phyloP scores from a whole-genome alignment of 2,329 filamentous ascomycete genomes.

The Zymoseptoria ardabiliae region DNA sequence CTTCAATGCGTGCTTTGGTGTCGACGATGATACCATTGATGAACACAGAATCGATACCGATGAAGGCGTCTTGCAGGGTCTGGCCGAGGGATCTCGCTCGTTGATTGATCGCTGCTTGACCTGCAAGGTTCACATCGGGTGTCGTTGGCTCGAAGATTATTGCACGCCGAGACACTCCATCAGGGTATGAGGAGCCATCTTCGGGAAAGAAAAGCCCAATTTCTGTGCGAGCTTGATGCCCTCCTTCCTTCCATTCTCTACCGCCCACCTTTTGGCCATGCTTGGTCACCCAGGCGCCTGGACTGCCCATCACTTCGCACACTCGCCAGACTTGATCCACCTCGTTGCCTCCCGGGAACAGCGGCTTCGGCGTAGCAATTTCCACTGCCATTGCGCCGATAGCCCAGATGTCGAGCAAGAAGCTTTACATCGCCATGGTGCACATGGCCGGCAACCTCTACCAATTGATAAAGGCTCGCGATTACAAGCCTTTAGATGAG shows the following conservation, averaged over 20 bases:
- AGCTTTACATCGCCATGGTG: slow-evolving; percentile 97
- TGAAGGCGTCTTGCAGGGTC: too few relatives aligned
- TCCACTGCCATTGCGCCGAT: slow-evolving; percentile 98
- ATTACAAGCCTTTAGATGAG: slow-evolving; percentile 88
- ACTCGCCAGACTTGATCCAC: slow-evolving; percentile 98
- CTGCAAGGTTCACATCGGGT: too few relatives aligned
- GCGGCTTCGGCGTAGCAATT: slow-evolving; percentile 87
- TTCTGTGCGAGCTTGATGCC: slow-evolving; percentile 88
- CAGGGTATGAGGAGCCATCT: slow-evolving; percentile 96
- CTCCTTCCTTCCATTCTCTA: slow-evolving; percentile 95
- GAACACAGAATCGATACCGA: too few relatives aligned
- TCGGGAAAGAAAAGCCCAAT: slow-evolving; percentile 96
- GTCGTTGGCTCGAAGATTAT: too few relatives aligned
- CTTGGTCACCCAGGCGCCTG: slow-evolving; percentile 97
- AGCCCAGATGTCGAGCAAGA: slow-evolving; percentile 97
- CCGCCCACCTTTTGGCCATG: slow-evolving; percentile 78
- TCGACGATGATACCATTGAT: too few relatives aligned
- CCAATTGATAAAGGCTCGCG: slow-evolving; percentile 95
- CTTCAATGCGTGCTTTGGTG: too few relatives aligned
- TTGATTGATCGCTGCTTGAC: too few relatives aligned
- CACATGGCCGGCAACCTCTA: slow-evolving; percentile 99
- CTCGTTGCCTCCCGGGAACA: slow-evolving; percentile 96
- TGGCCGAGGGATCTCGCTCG: too few relatives aligned
- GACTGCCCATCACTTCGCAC: slow-evolving; percentile 98
- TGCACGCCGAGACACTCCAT: too few relatives aligned